A percentile compares a stretch with the other conserved stretches of the same genome.
Evolutionary conservation across 2,329 filamentous ascomycete species (phyloP).

Genomic region (Chaetomium olivaceum): DNA sequence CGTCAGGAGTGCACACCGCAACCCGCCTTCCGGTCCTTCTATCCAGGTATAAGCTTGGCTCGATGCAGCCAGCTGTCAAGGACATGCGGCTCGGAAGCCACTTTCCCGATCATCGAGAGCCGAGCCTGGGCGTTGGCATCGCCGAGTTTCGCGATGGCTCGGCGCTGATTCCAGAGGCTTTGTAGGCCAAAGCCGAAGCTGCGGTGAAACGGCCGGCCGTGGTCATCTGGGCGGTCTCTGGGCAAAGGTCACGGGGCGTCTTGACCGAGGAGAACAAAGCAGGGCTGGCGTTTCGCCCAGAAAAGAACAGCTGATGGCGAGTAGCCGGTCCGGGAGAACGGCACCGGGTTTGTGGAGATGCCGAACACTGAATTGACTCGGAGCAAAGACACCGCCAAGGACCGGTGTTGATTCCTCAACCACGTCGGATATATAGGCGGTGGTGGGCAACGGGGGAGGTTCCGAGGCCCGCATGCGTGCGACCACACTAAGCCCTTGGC

Average conservation of each 20-base stretch:
- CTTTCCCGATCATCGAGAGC: not conserved
- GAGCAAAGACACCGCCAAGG: constrained; percentile 9
- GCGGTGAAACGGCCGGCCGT: constrained; percentile 23
- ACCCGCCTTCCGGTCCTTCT: not conserved
- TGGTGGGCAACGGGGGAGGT: constrained; percentile 13
- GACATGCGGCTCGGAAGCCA: not conserved
- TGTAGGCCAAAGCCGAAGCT: constrained; percentile 18
- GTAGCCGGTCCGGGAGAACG: not conserved
- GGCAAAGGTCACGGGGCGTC: constrained; percentile 1
- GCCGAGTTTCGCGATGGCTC: not conserved
- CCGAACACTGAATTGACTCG: not conserved
- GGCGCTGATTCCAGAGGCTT: constrained; percentile 8
- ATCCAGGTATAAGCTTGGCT: not conserved
- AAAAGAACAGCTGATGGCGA: not conserved
- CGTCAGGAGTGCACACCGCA: constrained; percentile 8
- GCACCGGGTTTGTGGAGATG: constrained; percentile 4
- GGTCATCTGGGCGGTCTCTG: constrained; percentile 18
- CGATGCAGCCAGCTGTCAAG: not conserved
- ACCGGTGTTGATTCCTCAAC: constrained; percentile 1
- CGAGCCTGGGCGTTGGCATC: not conserved
- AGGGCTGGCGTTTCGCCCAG: not conserved
- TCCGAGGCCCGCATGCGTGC: constrained; percentile 17
- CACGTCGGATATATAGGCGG: constrained; percentile 21
- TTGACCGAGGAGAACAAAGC: not conserved
- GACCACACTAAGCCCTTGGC: constrained; percentile 11